Conservation (phyloP, 2,329 filamentous ascomycete genomes). For the Botryotinia convoluta region DNA sequence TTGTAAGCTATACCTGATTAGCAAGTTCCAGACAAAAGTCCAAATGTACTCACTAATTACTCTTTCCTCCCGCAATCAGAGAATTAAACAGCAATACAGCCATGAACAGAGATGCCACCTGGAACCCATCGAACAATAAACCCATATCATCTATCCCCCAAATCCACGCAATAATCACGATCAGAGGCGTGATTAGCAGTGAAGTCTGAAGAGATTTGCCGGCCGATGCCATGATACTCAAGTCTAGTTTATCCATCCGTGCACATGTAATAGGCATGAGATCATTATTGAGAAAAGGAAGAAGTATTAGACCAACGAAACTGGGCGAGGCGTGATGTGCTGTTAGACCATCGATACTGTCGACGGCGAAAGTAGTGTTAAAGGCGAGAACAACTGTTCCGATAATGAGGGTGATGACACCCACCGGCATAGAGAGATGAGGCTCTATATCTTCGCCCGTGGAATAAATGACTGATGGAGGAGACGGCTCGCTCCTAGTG, state of each 20-base stretch:
- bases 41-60: neutral
- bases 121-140: constrained; percentile 8
- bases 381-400: constrained; percentile 12
- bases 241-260: constrained; percentile 68
- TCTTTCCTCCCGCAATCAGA: neutral
- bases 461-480: neutral
- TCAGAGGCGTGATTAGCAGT: constrained; percentile 71
- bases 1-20: neutral
- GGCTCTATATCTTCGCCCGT: neutral
- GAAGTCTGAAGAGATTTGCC: constrained; percentile 76
- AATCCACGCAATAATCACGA: constrained; percentile 63
- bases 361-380: constrained; percentile 61
- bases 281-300: constrained; percentile 74
- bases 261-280: constrained; percentile 76
- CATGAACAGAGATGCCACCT: constrained; percentile 17
- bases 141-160: constrained; percentile 47
- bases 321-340: constrained; percentile 66
- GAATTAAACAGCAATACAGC: constrained; percentile 1
- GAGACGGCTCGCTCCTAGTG: neutral
- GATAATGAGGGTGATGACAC: neutral
- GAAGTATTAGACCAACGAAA: constrained; percentile 73
- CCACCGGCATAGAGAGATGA: neutral
- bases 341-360: constrained; percentile 69
- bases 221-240: constrained; percentile 76
- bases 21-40: neutral